Evolutionary conservation across 345 rosid genomes (phyloP).

Genomic region (Aquilaria sinensis): DNA sequence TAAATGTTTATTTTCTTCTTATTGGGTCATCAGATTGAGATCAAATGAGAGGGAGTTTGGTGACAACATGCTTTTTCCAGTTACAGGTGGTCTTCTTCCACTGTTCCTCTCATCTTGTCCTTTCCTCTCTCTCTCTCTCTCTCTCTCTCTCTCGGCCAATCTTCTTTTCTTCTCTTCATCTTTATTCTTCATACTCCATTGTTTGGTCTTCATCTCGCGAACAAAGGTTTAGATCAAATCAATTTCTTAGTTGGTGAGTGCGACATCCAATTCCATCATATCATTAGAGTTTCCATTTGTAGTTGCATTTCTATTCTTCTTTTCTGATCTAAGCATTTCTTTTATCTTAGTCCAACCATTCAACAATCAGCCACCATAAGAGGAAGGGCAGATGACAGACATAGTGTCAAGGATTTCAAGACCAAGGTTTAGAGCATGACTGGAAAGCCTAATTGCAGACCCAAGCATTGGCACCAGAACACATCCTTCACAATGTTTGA

Average conservation of each 20-base stretch:
- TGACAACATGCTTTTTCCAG: too few species aligned
- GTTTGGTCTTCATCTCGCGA: too few species aligned
- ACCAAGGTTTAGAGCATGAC: conserved; percentile 89
- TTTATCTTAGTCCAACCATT: conserved; percentile 8
- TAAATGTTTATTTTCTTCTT: too few species aligned
- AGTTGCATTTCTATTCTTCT: background rate
- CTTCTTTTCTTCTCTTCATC: too few species aligned
- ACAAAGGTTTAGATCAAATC: background rate
- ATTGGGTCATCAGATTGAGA: too few species aligned
- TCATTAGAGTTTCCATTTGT: background rate
- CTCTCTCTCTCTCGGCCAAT: too few species aligned
- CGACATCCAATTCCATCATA: conserved; percentile 4
- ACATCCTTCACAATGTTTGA: conserved; percentile 95
- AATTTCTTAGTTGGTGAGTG: conserved; percentile 1
- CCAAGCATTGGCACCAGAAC: conserved; percentile 96
- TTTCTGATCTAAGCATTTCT: conserved; percentile 8
- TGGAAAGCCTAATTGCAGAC: conserved; percentile 97
- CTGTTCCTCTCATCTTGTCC: too few species aligned
- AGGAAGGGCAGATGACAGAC: conserved; percentile 81
- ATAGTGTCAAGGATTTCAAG: conserved; percentile 71
- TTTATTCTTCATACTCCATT: too few species aligned
- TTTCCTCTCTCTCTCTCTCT: too few species aligned
- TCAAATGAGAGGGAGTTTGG: too few species aligned
- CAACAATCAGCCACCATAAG: conserved; percentile 31
- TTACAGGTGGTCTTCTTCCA: too few species aligned